Conservation (phyloP, 768 basidiomycete genomes). For the Vishniacozyma victoriae region DNA sequence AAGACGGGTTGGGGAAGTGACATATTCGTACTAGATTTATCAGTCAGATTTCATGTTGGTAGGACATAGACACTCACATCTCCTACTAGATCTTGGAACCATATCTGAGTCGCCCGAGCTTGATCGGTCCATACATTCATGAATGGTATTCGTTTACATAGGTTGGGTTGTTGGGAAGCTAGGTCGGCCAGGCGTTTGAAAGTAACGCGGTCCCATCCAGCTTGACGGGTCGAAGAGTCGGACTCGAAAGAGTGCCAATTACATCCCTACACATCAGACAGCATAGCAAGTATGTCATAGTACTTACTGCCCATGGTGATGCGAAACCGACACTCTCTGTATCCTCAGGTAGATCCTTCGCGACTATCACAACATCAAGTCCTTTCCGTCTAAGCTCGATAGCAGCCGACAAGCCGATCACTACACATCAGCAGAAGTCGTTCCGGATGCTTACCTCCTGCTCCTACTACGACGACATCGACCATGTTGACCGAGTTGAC, state of each 20-base stretch:
- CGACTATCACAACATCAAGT: constrained; percentile 36
- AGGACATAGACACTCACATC: constrained; percentile 20
- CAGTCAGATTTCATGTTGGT: background rate
- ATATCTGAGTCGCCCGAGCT: constrained; percentile 1
- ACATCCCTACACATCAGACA: constrained; percentile 33
- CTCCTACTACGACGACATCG: constrained; percentile 8
- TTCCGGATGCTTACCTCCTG: constrained; percentile 5
- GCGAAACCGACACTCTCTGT: constrained; percentile 38
- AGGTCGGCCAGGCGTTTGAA: constrained; percentile 25
- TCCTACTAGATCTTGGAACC: constrained; percentile 32
- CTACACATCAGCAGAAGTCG: constrained; percentile 12
- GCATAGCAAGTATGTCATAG: background rate
- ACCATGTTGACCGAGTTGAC: too few species aligned
- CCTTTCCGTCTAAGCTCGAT: constrained; percentile 33
- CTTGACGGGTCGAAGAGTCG: background rate
- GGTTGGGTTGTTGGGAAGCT: constrained; percentile 28
- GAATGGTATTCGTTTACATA: constrained; percentile 25
- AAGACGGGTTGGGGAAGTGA: constrained; percentile 7
- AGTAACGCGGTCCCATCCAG: constrained; percentile 25
- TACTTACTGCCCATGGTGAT: constrained; percentile 46
- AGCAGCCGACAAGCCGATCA: constrained; percentile 45
- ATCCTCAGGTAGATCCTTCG: constrained; percentile 47
- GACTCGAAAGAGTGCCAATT: constrained; percentile 44
- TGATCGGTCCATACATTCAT: constrained; percentile 26
- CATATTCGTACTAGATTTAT: constrained; percentile 9